phyloP scores from a whole-genome alignment of 106 monocot species.

The Hemerocallis citrina region DNA sequence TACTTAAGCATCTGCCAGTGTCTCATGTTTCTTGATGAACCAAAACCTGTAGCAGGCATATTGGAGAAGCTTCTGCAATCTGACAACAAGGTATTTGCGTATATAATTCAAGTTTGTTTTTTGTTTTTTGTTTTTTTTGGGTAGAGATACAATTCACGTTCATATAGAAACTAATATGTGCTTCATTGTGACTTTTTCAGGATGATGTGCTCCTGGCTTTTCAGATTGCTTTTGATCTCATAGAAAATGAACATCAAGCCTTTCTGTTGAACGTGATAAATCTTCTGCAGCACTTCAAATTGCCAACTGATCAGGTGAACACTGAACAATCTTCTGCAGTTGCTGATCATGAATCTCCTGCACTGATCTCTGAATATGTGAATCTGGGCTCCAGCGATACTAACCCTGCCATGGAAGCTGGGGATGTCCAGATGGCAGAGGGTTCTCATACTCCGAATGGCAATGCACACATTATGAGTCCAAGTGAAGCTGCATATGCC shows the following conservation, averaged over 20 bases:
- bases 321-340: constrained; percentile 1
- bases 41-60: constrained; percentile 67
- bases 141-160: too few relatives aligned
- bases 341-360: constrained; percentile 11
- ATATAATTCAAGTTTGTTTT: background rate
- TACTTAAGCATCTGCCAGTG: constrained; percentile 93
- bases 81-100: constrained; percentile 47
- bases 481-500: constrained; percentile 44
- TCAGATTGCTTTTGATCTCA: constrained; percentile 97
- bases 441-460: constrained; percentile 25
- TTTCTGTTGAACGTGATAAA: constrained; percentile 73
- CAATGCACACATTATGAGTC: constrained; percentile 24
- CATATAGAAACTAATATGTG: constrained; percentile 1
- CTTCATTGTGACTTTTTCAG: constrained; percentile 29
- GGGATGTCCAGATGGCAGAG: constrained; percentile 42
- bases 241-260: constrained; percentile 96
- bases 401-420: constrained; percentile 13
- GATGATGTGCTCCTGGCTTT: constrained; percentile 90
- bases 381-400: constrained; percentile 4
- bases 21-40: constrained; percentile 91
- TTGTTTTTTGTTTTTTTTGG: constrained; percentile 1
- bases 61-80: constrained; percentile 78
- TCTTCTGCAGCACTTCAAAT: constrained; percentile 23
- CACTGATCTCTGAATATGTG: constrained; percentile 22
- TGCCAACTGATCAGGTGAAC: background rate